A percentile compares a stretch with the other conserved stretches of the same genome.
phyloP scores from a whole-genome alignment of 1,139 yeast genomes.

The Debaryomyces psychrophilus region DNA sequence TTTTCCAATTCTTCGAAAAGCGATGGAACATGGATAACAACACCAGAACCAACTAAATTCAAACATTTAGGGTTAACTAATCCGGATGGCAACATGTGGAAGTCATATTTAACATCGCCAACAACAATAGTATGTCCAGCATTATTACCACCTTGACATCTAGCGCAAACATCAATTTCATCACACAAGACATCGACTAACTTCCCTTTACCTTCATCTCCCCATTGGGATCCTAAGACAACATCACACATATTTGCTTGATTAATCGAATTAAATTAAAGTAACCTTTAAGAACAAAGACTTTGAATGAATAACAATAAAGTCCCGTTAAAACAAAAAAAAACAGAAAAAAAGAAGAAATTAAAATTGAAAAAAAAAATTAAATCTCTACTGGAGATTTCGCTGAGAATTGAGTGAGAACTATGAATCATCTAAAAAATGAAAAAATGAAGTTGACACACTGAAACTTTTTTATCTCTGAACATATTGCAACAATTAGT shows the following conservation, averaged over 20 bases:
- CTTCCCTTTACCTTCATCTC: conserved; percentile 99
- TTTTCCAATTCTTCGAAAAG: conserved; percentile 84
- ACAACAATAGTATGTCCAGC: conserved; percentile 99
- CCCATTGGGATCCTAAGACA: conserved; percentile 98
- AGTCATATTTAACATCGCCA: conserved; percentile 83
- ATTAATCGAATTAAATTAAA: conserved; percentile 13
- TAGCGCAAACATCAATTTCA: conserved; percentile 92
- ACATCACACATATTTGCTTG: conserved; percentile 70
- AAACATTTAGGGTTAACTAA: conserved; percentile 88
- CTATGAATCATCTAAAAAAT: conserved; percentile 4
- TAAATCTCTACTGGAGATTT: conserved; percentile 4
- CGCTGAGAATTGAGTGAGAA: not conserved
- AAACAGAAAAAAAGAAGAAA: conserved; percentile 9
- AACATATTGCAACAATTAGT: not conserved
- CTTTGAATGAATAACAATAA: conserved; percentile 11
- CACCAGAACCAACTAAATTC: conserved; percentile 94
- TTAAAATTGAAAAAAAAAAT: not conserved
- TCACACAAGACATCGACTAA: conserved; percentile 93
- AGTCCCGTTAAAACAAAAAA: conserved; percentile 18
- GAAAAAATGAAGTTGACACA: conserved; percentile 2
- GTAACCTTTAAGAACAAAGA: conserved; percentile 12
- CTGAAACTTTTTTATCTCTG: conserved; percentile 8
- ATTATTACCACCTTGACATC: conserved; percentile 99
- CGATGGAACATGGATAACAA: conserved; percentile 93
- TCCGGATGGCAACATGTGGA: conserved; percentile 98